Conservation (phyloP, 2,329 filamentous ascomycete genomes). For the Hypoxylon sp. region DNA sequence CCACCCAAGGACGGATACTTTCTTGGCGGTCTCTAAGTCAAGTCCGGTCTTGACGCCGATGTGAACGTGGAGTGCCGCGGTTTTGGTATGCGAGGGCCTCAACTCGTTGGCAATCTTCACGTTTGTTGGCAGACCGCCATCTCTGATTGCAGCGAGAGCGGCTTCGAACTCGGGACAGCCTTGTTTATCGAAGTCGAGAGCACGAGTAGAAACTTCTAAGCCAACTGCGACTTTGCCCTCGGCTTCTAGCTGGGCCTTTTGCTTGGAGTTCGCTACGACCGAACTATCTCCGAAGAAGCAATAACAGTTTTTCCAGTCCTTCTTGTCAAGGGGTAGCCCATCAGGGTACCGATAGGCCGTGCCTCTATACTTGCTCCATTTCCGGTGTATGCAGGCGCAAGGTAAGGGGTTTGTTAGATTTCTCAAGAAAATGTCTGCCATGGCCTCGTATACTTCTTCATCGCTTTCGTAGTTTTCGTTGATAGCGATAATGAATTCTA, state of each 20-base stretch:
- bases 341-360: slow-evolving; percentile 17
- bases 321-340: slow-evolving; percentile 5
- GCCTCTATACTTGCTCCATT: slow-evolving; percentile 23
- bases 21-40: slow-evolving; percentile 21
- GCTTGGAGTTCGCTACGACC: not conserved
- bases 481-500: slow-evolving; percentile 11
- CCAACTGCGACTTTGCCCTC: slow-evolving; percentile 11
- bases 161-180: slow-evolving; percentile 19
- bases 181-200: slow-evolving; percentile 9
- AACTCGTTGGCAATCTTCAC: not conserved
- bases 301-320: slow-evolving; percentile 20
- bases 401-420: slow-evolving; percentile 12
- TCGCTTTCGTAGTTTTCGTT: not conserved
- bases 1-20: slow-evolving; percentile 10
- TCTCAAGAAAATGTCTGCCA: slow-evolving; percentile 18
- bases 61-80: slow-evolving; percentile 19
- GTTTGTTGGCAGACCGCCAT: slow-evolving; percentile 5
- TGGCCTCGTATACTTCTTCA: slow-evolving; percentile 9
- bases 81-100: not conserved
- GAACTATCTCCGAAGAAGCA: slow-evolving; percentile 21
- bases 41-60: slow-evolving; percentile 21
- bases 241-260: not conserved
- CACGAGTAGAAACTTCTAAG: slow-evolving; percentile 24
- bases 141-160: slow-evolving; percentile 5
- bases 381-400: slow-evolving; percentile 18